Evolutionary conservation across 2,329 filamentous ascomycete genomes (phyloP), one percentile per base, ranked within the genome.

Genomic region (Penicillium sp.): DNA sequence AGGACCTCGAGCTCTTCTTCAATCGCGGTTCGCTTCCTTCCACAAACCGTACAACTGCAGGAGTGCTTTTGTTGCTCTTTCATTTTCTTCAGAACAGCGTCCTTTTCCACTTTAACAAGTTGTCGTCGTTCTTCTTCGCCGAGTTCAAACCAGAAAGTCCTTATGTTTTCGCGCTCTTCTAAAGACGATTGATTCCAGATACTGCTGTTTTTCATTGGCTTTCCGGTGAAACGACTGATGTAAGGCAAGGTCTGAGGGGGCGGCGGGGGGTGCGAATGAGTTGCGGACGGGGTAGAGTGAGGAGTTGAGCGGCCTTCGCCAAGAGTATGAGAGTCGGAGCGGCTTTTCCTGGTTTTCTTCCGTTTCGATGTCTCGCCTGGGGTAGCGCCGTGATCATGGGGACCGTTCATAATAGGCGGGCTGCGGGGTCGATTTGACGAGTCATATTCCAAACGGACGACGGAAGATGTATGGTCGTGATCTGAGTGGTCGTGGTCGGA

Each of bases 31-130:
- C 94, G 86, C 79, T 99, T 99, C 62, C 94, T 86, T 49, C 94
- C 94, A 74, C 94, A 99, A 39, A 99, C 93, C 4, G 92, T 95
- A 75, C 94, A 99, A 73, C 92, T 97, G 80, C 94, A 99, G 2
- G 93, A 97, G 73, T 97, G 92, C 76, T 97, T 97, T 75, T 99
- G 94, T 75, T 99, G 94, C 75, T 99, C 94, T 81, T 99, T 99
- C 94, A 99, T 99, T 81, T 99, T 99, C 70, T 91, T 92, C 53
- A 99, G 79, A 0, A 99, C 94, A 7, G 94, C 93, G 75, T 99
- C 93, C 77, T 99, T 99, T 76, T 99, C 94, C 29, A 99, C 93
- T 76, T 97, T 97, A 69, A 99, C 92, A 44, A 99, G 80, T 14
- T 91, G 94, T 72, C 96, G 94, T 65, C 94, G 90, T 72, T 97